A percentile compares a stretch with the other conserved stretches of the same genome.
Evolutionary conservation across 768 basidiomycete species (phyloP).

Genomic region (Auricularia auricula-judae): DNA sequence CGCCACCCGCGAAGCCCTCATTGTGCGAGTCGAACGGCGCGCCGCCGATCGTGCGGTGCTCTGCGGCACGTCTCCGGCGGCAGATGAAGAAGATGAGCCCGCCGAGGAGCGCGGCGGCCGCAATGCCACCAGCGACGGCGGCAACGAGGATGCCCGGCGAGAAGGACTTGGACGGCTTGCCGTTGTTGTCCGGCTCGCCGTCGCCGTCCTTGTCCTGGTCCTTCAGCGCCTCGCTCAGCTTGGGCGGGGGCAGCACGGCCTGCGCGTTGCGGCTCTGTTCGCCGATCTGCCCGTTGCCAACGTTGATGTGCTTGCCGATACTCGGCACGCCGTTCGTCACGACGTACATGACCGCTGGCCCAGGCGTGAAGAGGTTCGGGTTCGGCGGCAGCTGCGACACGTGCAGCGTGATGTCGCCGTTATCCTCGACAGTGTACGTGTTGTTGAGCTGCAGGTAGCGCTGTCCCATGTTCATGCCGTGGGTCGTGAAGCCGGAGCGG

Average conservation of each 20-base stretch:
- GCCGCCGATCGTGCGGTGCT: not conserved
- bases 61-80: not conserved
- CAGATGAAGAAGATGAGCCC: constrained; percentile 14
- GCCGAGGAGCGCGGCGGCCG: constrained; percentile 38
- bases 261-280: constrained; percentile 43
- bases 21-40: not conserved
- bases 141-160: constrained; percentile 8
- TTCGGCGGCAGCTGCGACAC: constrained; percentile 77
- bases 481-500: constrained; percentile 79
- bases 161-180: not conserved
- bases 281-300: constrained; percentile 73
- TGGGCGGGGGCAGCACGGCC: constrained; percentile 33
- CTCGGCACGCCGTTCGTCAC: constrained; percentile 78
- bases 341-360: constrained; percentile 76
- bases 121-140: constrained; percentile 34
- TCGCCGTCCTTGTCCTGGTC: not conserved
- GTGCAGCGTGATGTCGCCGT: constrained; percentile 69
- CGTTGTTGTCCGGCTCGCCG: constrained; percentile 2
- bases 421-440: constrained; percentile 67
- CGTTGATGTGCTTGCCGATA: constrained; percentile 61
- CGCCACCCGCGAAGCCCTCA: not conserved
- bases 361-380: constrained; percentile 79
- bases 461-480: constrained; percentile 85
- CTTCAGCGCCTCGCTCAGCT: constrained; percentile 14
- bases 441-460: constrained; percentile 72